phyloP scores from a whole-genome alignment of 192 early-diverging fungal species.

The Chytriomyces sp. region DNA sequence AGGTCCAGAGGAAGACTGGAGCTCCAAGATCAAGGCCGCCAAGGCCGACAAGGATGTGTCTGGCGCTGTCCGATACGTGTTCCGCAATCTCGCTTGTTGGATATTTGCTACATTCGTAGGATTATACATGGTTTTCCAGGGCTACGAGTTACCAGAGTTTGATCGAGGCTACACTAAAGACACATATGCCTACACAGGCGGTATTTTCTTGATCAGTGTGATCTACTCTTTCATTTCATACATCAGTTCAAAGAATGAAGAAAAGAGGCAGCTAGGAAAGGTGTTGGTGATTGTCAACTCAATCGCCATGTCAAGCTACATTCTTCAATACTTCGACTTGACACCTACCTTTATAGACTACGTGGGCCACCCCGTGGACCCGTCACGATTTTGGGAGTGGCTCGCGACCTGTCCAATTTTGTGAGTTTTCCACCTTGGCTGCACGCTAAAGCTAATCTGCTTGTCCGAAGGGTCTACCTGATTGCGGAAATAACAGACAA shows the following conservation, averaged over 20 bases:
- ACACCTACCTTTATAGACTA: conserved; percentile 26
- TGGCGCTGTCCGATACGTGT: conserved; percentile 24
- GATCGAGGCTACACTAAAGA: conserved; percentile 33
- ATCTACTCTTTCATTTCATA: conserved; percentile 32
- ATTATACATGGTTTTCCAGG: conserved; percentile 5
- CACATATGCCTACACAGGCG: conserved; percentile 31
- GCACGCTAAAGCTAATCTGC: neutral
- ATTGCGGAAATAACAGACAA: conserved; percentile 43
- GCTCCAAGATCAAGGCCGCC: conserved; percentile 17
- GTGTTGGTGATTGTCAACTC: conserved; percentile 21
- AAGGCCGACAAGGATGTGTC: conserved; percentile 22
- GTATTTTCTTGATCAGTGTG: conserved; percentile 21
- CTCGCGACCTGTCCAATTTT: conserved; percentile 33
- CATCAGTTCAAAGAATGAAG: conserved; percentile 15
- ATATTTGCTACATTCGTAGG: neutral
- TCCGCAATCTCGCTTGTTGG: conserved; percentile 21
- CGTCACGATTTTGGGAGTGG: conserved; percentile 21
- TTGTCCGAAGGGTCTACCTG: conserved; percentile 24
- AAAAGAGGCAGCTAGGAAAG: conserved; percentile 30
- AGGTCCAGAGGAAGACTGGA: conserved; percentile 26
- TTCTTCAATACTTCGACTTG: conserved; percentile 8
- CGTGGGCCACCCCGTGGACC: conserved; percentile 23
- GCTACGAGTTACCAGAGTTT: conserved; percentile 4
- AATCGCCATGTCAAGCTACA: conserved; percentile 24
- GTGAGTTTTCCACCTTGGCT: neutral